Conservation (phyloP, 148 eudicot species). For the Polygonum aviculare region DNA sequence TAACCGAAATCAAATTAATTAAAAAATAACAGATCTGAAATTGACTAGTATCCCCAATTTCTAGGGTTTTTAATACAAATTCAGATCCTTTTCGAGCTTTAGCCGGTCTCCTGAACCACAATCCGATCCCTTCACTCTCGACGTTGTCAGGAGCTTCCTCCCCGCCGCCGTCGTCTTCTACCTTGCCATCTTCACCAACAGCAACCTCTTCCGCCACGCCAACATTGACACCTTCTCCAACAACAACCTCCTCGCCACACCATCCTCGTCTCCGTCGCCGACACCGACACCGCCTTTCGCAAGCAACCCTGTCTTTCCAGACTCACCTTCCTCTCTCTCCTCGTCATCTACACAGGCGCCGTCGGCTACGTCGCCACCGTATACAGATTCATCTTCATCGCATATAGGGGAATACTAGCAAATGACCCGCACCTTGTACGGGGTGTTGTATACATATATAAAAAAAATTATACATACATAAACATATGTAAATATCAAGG, state of each 20-base stretch:
- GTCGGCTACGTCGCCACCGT: constrained; percentile 94
- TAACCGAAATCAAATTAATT: no score
- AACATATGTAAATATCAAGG: no score
- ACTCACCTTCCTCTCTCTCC: constrained; percentile 58
- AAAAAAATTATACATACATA: no score
- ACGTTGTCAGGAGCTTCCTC: constrained; percentile 67
- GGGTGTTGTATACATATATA: no score
- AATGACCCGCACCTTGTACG: no score
- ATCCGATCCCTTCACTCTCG: constrained; percentile 53
- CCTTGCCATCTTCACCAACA: constrained; percentile 83
- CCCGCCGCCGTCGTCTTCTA: constrained; percentile 90
- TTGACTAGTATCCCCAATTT: no score
- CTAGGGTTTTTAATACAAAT: no score
- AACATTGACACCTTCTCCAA: constrained; percentile 87
- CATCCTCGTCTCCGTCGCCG: constrained; percentile 62
- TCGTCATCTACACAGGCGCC: constrained; percentile 77
- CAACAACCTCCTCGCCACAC: constrained; percentile 45
- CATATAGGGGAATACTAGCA: constrained; percentile 10
- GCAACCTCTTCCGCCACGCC: constrained; percentile 86
- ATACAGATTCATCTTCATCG: constrained; percentile 71
- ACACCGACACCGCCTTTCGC: constrained; percentile 79
- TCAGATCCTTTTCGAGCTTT: no score
- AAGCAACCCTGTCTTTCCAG: constrained; percentile 87
- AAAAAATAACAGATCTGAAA: no score
- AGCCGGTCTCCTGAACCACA: constrained; percentile 66